Conservation (phyloP, 495 filamentous ascomycete genomes). For the Trichoderma orchidacearum region DNA sequence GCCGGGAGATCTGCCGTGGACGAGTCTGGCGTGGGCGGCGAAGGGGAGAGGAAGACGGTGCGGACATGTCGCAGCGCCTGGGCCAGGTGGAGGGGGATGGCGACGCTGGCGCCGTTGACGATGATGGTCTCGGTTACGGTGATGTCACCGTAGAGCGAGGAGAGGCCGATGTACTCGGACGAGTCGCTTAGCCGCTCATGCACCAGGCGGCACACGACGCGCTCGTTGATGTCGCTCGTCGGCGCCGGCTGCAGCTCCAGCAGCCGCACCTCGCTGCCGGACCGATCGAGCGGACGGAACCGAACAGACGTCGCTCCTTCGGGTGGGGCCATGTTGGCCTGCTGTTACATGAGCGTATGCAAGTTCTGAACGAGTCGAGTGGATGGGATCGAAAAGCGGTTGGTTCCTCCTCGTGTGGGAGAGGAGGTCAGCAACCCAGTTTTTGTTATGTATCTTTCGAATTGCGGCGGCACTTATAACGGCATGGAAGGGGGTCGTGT, state of each 20-base stretch:
- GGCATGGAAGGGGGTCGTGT: neutral
- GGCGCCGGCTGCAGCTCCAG: conserved; percentile 4
- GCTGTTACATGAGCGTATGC: no score
- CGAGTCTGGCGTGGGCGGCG: neutral
- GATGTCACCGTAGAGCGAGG: conserved; percentile 3
- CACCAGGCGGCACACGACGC: conserved; percentile 3
- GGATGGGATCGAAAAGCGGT: no score
- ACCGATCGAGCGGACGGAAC: conserved; percentile 3
- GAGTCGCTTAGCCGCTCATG: conserved; percentile 1
- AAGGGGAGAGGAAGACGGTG: neutral
- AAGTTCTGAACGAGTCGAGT: no score
- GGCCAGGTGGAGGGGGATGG: neutral
- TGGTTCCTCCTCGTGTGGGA: neutral
- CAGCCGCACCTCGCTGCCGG: conserved; percentile 2
- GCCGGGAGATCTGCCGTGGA: neutral
- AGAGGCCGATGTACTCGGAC: conserved; percentile 3
- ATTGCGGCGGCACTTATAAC: neutral
- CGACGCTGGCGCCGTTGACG: neutral
- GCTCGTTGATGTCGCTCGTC: conserved; percentile 2
- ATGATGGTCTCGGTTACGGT: conserved; percentile 3
- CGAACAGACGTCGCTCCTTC: neutral
- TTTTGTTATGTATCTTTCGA: neutral
- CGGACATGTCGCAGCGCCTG: conserved; percentile 2
- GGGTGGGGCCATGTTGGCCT: conserved; percentile 2
- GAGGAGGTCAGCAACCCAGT: neutral